Conservation (phyloP, 371 early-diverging fungal species). For the Mucor sp. region DNA sequence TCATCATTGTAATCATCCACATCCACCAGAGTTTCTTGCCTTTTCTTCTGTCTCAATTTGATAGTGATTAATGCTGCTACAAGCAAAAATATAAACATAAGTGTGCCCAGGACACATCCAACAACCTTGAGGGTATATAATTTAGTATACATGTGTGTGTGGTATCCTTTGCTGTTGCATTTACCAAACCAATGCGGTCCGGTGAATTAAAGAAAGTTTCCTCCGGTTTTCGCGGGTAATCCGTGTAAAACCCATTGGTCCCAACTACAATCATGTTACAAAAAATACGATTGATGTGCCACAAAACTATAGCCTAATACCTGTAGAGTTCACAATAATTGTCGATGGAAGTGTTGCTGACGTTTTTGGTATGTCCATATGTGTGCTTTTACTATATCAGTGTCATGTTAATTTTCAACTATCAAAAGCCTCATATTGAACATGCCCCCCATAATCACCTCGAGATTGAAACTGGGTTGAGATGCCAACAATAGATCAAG, state of each 20-base stretch:
- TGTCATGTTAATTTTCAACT: not conserved
- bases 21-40: not conserved
- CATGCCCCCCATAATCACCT: not conserved
- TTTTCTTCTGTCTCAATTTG: not conserved
- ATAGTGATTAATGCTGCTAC: not conserved
- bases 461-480: not conserved
- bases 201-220: not conserved
- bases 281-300: not conserved
- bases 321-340: not conserved
- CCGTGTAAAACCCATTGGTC: not conserved
- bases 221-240: not conserved
- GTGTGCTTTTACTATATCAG: not conserved
- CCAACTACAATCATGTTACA: not conserved
- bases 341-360: not conserved
- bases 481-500: not conserved
- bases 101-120: not conserved
- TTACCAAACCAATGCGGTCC: slow-evolving; percentile 2
- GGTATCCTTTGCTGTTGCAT: not conserved
- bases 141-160: not conserved
- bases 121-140: not conserved
- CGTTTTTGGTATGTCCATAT: not conserved
- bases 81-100: not conserved
- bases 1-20: not conserved
- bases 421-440: not conserved
- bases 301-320: not conserved